Conservation (phyloP, 2,329 filamentous ascomycete genomes). For the Teratosphaeria zuluensis region DNA sequence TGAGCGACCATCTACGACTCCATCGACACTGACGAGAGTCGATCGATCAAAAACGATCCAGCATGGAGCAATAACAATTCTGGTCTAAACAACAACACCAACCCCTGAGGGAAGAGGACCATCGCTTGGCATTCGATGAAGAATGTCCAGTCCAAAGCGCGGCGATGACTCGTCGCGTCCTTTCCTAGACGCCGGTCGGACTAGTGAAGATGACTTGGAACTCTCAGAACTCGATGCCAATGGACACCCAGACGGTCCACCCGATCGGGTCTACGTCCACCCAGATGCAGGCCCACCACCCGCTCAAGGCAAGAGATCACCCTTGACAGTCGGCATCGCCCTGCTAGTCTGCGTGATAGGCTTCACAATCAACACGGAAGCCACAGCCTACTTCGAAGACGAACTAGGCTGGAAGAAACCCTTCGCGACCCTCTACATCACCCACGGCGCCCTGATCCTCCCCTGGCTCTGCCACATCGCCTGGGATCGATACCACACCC, state of each 20-base stretch:
- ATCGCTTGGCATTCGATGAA: not conserved
- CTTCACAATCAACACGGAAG: conserved; percentile 25
- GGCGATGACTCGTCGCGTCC: conserved; percentile 4
- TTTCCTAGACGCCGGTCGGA: conserved; percentile 1
- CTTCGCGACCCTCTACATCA: conserved; percentile 24
- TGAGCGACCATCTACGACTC: too few species aligned
- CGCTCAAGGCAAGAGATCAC: conserved; percentile 1
- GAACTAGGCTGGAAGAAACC: conserved; percentile 25
- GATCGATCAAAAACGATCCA: not conserved
- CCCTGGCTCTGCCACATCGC: conserved; percentile 22
- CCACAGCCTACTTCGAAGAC: conserved; percentile 24
- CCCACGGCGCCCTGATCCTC: conserved; percentile 21
- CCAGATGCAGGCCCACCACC: not conserved
- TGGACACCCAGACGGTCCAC: not conserved
- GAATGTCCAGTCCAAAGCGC: not conserved
- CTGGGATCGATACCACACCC: conserved; percentile 16
- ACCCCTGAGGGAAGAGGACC: too few species aligned
- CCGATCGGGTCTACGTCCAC: not conserved
- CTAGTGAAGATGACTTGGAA: conserved; percentile 4
- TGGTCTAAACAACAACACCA: not conserved
- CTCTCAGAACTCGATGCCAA: conserved; percentile 1
- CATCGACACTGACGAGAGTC: not conserved
- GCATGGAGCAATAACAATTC: not conserved
- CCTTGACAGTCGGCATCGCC: conserved; percentile 13
- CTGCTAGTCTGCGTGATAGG: conserved; percentile 20